Evolutionary conservation across 768 basidiomycete species (phyloP).

Genomic region (Boletus rubescentipes): DNA sequence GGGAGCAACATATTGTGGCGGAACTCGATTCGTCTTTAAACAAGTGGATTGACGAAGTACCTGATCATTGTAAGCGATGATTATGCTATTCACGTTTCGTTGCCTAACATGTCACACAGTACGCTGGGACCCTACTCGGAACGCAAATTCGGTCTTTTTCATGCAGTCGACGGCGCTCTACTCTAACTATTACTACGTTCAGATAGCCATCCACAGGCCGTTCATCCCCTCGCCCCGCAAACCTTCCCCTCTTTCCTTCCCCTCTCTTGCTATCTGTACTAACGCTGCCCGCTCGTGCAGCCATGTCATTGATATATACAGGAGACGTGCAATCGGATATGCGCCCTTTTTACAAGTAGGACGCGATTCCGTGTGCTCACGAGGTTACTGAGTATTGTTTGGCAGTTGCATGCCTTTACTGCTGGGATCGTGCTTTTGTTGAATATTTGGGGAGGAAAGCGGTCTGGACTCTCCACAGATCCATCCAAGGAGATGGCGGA

Average conservation of each 20-base stretch:
- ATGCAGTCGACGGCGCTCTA: slow-evolving; percentile 53
- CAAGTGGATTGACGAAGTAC: slow-evolving; percentile 73
- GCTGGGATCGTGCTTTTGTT: slow-evolving; percentile 54
- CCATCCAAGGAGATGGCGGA: slow-evolving; percentile 47
- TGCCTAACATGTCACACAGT: slow-evolving; percentile 27
- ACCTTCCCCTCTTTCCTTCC: slow-evolving; percentile 46
- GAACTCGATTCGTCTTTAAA: slow-evolving; percentile 77
- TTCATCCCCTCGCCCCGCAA: slow-evolving; percentile 70
- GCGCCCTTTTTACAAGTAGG: slow-evolving; percentile 32
- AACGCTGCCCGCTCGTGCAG: slow-evolving; percentile 78
- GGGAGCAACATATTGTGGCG: slow-evolving; percentile 64
- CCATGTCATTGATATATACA: slow-evolving; percentile 64
- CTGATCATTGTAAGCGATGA: slow-evolving; percentile 37
- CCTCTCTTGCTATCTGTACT: slow-evolving; percentile 79
- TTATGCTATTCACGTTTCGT: not conserved
- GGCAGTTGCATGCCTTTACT: slow-evolving; percentile 43
- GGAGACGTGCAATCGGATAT: slow-evolving; percentile 32
- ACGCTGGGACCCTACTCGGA: slow-evolving; percentile 45
- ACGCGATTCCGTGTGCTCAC: not conserved
- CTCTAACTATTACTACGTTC: slow-evolving; percentile 51
- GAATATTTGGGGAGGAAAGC: slow-evolving; percentile 54
- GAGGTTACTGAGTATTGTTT: not conserved
- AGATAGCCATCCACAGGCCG: slow-evolving; percentile 76
- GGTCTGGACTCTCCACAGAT: slow-evolving; percentile 41
- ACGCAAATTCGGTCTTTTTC: slow-evolving; percentile 37